Evolutionary conservation across 768 basidiomycete genomes (phyloP), one percentile per base, ranked within the genome.

Genomic region (Tricholomella constricta): DNA sequence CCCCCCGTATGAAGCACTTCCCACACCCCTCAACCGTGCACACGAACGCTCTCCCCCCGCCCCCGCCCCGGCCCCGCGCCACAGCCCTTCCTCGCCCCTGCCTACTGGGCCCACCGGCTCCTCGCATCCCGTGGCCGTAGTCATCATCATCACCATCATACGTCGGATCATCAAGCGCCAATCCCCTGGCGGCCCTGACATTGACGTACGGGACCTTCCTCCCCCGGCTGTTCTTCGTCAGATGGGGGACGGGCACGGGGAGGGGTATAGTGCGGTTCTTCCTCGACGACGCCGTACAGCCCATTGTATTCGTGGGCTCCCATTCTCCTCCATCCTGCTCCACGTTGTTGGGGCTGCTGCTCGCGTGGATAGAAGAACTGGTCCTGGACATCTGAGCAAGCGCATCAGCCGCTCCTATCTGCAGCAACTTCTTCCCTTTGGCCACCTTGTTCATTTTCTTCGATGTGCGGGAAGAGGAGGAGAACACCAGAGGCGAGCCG

Each of bases 1-100:
- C 94, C 19, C 88, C 88, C 26, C 94, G 79, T 31, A 87, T 85
- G 69, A 96, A 95, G 61, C 86, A 89, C 72, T 94, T 94, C 37
- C 87, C 88, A 67, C 94, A 95, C 5, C 85, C 91, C 14, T 81
- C 79, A 23, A 94, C 91, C 53, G 81, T 80, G 74, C 92, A 94
- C 43, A 82, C 74, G 67, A 91, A 91, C 60, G 82, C 76, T 54
- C 84, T 76, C 62, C 65, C 31, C 63, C 65, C n/a, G n/a, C n/a
- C 75, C 60, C 65, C 70, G 60, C 68, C 65, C 64, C 62, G 70
- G 44, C 65, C 64, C 69, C 67, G 74, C 57, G 68, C 72, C 61
- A 68, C 69, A 57, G 68, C 40, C 66, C 69, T 42, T 62, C 63
- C 55, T 47, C 61, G 41, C 14, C 63, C 51, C 40, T 36, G 52